These are phyloP conservation scores for Heteromeles arbutifolia DNA, from an alignment of 306 rosid genomes.

Conservation along the genomic window DNA sequence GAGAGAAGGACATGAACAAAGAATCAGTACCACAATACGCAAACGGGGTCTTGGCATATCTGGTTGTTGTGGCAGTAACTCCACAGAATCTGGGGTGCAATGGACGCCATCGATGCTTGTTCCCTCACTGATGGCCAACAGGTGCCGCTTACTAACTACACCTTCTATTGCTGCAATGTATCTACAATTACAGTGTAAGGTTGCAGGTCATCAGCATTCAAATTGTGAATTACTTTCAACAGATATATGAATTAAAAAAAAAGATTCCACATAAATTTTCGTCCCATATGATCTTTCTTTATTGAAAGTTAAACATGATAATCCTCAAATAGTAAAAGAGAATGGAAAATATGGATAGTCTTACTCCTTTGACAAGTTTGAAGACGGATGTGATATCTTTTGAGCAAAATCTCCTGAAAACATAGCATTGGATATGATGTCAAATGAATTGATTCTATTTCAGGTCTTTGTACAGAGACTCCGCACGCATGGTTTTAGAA, in stretches of 20 bases:
- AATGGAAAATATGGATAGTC: constrained; percentile 16
- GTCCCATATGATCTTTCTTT: neutral
- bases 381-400: constrained; percentile 70
- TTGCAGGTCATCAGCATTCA: constrained; percentile 16
- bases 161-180: constrained; percentile 84
- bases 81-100: constrained; percentile 77
- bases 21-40: constrained; percentile 67
- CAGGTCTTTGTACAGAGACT: neutral
- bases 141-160: constrained; percentile 60
- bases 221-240: neutral
- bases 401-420: constrained; percentile 30
- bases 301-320: neutral
- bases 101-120: constrained; percentile 65
- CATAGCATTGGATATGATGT: constrained; percentile 13
- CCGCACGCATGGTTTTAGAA: constrained; percentile 11
- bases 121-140: constrained; percentile 68
- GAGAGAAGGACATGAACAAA: constrained; percentile 1
- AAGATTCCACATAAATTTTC: neutral
- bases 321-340: neutral
- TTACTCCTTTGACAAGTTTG: constrained; percentile 82
- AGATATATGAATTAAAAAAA: constrained; percentile 4
- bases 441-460: constrained; percentile 11
- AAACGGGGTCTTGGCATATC: constrained; percentile 63
- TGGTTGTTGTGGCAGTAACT: constrained; percentile 65
- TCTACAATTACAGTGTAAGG: constrained; percentile 35